These are phyloP conservation scores for Trichoderma asperellum DNA, from an alignment of 2,329 filamentous ascomycete genomes.

Conservation along the genomic window DNA sequence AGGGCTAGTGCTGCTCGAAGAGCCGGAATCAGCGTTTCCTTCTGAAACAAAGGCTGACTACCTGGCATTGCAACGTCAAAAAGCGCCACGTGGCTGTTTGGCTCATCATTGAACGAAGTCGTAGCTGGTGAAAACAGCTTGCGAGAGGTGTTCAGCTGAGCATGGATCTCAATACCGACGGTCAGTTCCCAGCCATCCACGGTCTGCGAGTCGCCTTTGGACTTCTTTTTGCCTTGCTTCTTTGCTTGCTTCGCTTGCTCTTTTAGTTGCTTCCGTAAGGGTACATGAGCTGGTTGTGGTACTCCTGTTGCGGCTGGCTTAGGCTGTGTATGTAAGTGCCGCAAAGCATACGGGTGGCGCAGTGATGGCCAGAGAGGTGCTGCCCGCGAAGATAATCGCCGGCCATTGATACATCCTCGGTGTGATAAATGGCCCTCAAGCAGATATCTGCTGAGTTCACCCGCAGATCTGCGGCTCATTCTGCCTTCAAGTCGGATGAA, in stretches of 20 bases:
- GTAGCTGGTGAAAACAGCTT: conserved; percentile 85
- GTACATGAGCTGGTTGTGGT: conserved; percentile 41
- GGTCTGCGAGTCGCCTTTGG: conserved; percentile 53
- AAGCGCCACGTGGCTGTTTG: conserved; percentile 84
- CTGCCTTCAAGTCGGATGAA: background rate
- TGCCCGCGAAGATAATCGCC: conserved; percentile 31
- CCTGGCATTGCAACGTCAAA: conserved; percentile 92
- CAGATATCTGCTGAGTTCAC: conserved; percentile 54
- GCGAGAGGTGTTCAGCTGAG: conserved; percentile 83
- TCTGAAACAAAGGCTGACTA: conserved; percentile 84
- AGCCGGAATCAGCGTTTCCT: conserved; percentile 82
- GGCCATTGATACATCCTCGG: conserved; percentile 46
- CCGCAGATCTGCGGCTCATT: conserved; percentile 52
- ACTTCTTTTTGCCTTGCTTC: conserved; percentile 59
- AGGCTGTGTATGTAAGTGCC: conserved; percentile 41
- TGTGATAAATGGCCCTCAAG: conserved; percentile 50
- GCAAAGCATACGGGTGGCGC: conserved; percentile 31
- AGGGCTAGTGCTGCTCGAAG: conserved; percentile 85
- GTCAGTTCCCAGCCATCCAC: conserved; percentile 85
- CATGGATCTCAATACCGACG: conserved; percentile 95
- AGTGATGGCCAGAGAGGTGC: conserved; percentile 28
- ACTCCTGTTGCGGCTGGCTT: conserved; percentile 12
- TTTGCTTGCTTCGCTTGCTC: conserved; percentile 72
- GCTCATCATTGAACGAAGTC: conserved; percentile 66
- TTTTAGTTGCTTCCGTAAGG: conserved; percentile 73